Evolutionary conservation across 495 filamentous ascomycete genomes (phyloP), one percentile per base, ranked within the genome.

Genomic region (Beverwykella pulmonaria): DNA sequence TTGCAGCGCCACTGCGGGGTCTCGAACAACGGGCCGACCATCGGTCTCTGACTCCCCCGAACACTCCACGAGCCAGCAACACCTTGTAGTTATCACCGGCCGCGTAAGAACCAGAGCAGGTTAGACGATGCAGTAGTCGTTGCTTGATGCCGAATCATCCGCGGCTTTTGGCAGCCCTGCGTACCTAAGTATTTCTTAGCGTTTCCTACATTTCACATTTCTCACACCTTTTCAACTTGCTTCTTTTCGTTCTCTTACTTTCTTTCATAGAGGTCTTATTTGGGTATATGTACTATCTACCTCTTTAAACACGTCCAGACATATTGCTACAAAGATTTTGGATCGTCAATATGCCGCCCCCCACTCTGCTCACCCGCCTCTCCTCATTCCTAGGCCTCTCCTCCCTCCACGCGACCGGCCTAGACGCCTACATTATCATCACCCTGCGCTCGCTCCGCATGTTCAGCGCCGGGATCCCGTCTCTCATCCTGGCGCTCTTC

Each of bases 391-490:
- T 80, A 20, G 79, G 79, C 61, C 17, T 90, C 32, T 75, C 72
- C 30, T 81, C 86, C 17, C 72, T 89, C 39, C 72, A 81, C 56
- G 61, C 76, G 23, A 79, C 82, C 26, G 78, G 81, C 22, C 74
- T 66, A 15, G 89, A 95, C 74, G 86, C 88, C 47, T 88, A 91
- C 73, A 80, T 93, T 0, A 86, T 94, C 63, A 87, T 87, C 75
- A 39, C 59, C 1, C 59, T 68, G 2, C 65, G 65, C 26, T 63
- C 23, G 63, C 83, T 90, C 39, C 89, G 92, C 1, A 82, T 93
- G 29, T 90, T 91, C 68, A 90, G 90, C 17, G 93, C 93, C 68
- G 90, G 90, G 52, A 85, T 84, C 22, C 88, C 87, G 20, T 88
- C 89, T 0, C 80, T 96, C 25, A 88, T 95, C 53, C 82, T 94